These are phyloP conservation scores for Diplodia sapinea DNA, from an alignment of 2,329 filamentous ascomycete species.

Conservation along the genomic window DNA sequence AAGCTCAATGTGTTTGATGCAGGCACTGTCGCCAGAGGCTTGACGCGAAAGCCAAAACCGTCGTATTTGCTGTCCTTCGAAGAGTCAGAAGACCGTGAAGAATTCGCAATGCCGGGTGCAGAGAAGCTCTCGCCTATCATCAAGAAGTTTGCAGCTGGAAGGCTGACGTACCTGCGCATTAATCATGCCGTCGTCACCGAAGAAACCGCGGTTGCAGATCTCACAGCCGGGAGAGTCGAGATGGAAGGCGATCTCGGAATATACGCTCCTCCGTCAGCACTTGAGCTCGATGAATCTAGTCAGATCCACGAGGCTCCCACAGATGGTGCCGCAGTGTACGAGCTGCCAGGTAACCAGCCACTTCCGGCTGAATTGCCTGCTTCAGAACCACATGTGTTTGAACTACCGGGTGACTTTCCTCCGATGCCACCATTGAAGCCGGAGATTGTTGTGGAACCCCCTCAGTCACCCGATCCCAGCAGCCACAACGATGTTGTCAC, in stretches of 20 bases:
- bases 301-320: slow-evolving; percentile 44
- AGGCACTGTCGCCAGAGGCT: slow-evolving; percentile 53
- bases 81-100: slow-evolving; percentile 31
- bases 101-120: slow-evolving; percentile 52
- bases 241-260: slow-evolving; percentile 37
- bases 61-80: slow-evolving; percentile 25
- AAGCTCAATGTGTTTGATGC: slow-evolving; percentile 62
- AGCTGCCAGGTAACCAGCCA: slow-evolving; percentile 47
- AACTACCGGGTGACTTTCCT: slow-evolving; percentile 22
- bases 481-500: not conserved
- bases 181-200: slow-evolving; percentile 62
- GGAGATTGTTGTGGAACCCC: slow-evolving; percentile 33
- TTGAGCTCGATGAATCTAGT: slow-evolving; percentile 39
- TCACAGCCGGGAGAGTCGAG: slow-evolving; percentile 34
- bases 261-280: slow-evolving; percentile 36
- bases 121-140: slow-evolving; percentile 62
- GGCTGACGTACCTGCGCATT: slow-evolving; percentile 60
- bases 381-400: not conserved
- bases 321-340: slow-evolving; percentile 42
- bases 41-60: slow-evolving; percentile 34
- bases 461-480: slow-evolving; percentile 42
- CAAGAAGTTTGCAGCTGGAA: slow-evolving; percentile 53
- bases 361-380: slow-evolving; percentile 15
- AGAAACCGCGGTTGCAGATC: slow-evolving; percentile 41
- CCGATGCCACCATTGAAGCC: slow-evolving; percentile 33